These are phyloP conservation scores for Tilletia setariae DNA, from an alignment of 1,284 basidiomycete species.

Conservation along the genomic window DNA sequence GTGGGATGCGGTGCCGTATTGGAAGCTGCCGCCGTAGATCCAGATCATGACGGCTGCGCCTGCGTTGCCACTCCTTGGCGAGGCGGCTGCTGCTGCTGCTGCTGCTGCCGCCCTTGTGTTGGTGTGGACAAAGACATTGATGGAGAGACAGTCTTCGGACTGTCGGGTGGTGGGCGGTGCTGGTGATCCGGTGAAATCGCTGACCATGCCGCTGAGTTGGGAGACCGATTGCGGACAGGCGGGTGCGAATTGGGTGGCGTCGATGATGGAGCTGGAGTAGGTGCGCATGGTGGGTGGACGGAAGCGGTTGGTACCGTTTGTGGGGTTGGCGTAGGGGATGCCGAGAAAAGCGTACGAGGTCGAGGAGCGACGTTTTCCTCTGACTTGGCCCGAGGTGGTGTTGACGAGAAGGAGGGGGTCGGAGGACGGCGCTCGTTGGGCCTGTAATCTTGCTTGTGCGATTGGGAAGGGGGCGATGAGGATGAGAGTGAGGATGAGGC, in stretches of 20 bases:
- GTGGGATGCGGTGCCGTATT: slow-evolving; percentile 35
- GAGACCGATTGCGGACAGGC: slow-evolving; percentile 8
- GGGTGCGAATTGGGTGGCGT: slow-evolving; percentile 5
- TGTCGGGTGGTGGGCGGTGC: neutral
- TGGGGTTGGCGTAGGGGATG: slow-evolving; percentile 67
- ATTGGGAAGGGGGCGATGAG: neutral
- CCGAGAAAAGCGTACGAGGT: slow-evolving; percentile 64
- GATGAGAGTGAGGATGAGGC: too few relatives aligned
- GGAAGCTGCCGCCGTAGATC: slow-evolving; percentile 60
- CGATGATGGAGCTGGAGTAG: neutral
- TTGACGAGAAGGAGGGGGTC: slow-evolving; percentile 6
- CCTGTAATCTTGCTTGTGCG: too few relatives aligned
- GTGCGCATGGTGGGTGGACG: slow-evolving; percentile 58
- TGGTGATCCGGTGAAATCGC: slow-evolving; percentile 18
- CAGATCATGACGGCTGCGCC: slow-evolving; percentile 65
- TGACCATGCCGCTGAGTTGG: slow-evolving; percentile 9
- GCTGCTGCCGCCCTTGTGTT: slow-evolving; percentile 14
- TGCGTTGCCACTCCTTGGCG: neutral
- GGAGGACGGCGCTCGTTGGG: too few relatives aligned
- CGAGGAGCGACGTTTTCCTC: neutral
- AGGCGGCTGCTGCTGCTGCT: slow-evolving; percentile 22
- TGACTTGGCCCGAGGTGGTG: neutral
- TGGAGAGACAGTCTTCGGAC: slow-evolving; percentile 27
- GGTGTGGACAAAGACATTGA: slow-evolving; percentile 27
- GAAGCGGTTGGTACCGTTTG: slow-evolving; percentile 62